Base-by-base conservation (phyloP, 192 early-diverging fungal genomes). In the Oehlia diaphana region DNA sequence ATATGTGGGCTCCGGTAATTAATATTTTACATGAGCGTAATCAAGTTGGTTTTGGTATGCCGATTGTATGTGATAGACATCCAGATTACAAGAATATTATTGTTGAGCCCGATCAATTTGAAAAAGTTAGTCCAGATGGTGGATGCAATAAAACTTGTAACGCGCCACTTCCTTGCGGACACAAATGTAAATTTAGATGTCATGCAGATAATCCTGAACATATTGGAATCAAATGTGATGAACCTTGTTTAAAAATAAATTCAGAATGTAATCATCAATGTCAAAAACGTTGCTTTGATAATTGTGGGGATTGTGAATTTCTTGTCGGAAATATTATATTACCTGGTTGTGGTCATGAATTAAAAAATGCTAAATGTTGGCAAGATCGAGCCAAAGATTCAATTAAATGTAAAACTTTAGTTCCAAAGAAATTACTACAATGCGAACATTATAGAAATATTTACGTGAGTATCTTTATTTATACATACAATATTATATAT, bases 111-210 rank as follows among this genome's bases (percentile, higher is more conserved):
- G 77, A 80, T 21, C 37, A 73, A 14, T 74, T 90, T 47, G 75
- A 68, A 12, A 63, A 83, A 61, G 76, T 84, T 14, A 69, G 86
- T 12, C 88, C 90, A 4, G 82, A 87, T 72, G 90, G 89, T 10
- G 90, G 90, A 12, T 91, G 90, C 50, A 80, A 72, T 6, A n/a
- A 61, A 8, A 70, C 81, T 21, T 91, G 90, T 73, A 77, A 65
- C 26, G n/a, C 47, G 13, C 74, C n/a, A 44, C 77, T 91, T 70
- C 28, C 64, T 1, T 91, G 90, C 78, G 90, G 90, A 28, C 90
- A 91, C 62, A 37, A 71, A 23, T 91, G 90, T 84, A 82, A 28
- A 37, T 70, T 71, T 62, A 79, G 62, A 71, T 79, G 77, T 53
- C 77, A 79, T 71, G 6, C 33, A 9, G 77, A 79, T 69, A 67